Conservation (phyloP, 306 rosid genomes). For the Fagus sylvatica region DNA sequence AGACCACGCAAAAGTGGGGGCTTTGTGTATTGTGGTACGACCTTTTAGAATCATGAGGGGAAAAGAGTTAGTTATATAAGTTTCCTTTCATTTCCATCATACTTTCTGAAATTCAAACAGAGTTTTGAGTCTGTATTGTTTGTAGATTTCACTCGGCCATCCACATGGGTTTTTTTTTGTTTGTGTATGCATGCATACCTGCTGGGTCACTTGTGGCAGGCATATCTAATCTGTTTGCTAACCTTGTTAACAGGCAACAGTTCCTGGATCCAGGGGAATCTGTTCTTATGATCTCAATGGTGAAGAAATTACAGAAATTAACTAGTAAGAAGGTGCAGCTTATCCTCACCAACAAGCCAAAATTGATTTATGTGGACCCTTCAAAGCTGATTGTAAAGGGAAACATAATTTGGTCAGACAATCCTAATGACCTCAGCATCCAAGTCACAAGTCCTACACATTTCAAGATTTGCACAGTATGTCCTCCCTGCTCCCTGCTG, state of each 20-base stretch:
- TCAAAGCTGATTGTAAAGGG: conserved; percentile 86
- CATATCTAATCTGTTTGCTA: conserved; percentile 8
- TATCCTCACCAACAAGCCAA: conserved; percentile 95
- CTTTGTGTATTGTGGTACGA: too few relatives aligned
- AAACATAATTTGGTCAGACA: conserved; percentile 90
- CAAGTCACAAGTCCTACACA: conserved; percentile 82
- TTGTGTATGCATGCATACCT: neutral
- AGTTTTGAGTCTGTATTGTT: neutral
- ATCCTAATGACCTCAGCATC: conserved; percentile 82
- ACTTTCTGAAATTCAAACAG: neutral
- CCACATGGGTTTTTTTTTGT: neutral
- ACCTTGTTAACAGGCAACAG: conserved; percentile 65
- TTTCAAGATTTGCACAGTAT: conserved; percentile 94
- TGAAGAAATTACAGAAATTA: conserved; percentile 84
- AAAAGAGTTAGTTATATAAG: neutral
- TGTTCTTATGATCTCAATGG: conserved; percentile 93
- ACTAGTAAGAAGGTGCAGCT: conserved; percentile 99
- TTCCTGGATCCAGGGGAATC: conserved; percentile 97
- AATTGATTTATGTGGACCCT: conserved; percentile 93
- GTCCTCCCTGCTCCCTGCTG: conserved; percentile 18
- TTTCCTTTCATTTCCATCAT: neutral
- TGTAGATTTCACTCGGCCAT: neutral
- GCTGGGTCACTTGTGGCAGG: too few relatives aligned
- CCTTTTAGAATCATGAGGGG: too few relatives aligned
- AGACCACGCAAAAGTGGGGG: too few relatives aligned